Evolutionary conservation across 495 filamentous ascomycete species (phyloP), one percentile per base, ranked within the genome.

Genomic region (Parathielavia appendiculata): DNA sequence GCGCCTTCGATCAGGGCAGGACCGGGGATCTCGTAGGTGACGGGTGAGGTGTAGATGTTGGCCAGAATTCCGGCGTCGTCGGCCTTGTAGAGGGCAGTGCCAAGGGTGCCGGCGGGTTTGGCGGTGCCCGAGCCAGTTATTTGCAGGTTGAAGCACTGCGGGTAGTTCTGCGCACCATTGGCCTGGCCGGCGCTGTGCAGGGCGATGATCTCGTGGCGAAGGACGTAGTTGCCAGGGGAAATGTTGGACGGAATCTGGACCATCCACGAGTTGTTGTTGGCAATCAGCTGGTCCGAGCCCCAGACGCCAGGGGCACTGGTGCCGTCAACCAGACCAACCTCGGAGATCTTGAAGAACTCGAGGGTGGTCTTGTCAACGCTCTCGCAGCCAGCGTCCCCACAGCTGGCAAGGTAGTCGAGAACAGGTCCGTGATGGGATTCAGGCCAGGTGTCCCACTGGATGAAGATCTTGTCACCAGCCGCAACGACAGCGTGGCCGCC

Each of bases 121-220:
- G 75, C 81, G 51, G 79, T 83, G 35, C 87, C 89, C 48, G 73
- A 68, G 44, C 88, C 86, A 4, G 83, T 85, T 58, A 93, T 75
- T 61, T 85, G 76, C 47, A 92, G 69, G 79, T 90, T 91, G 71
- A 90, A 72, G 73, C 89, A 92, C 64, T 88, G 77, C 17, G 88
- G 88, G 70, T 92, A 92, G 74, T 84, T 85, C 76, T 92, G 89
- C 5, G 88, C 87, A 41, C 87, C 87, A 65, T 85, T 76, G 19
- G 62, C 54, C n/a, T 76, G 64, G 26, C 69, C 76, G n/a, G 85
- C 86, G 22, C 76, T 76, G 76, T 92, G 87, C 10, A 92, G 82
- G 17, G 83, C 88, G 57, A 91, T 89, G 66, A 91, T 86, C 72
- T 93, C 89, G 69, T 90, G 85, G 39, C 89, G 86, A 39, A 93